Percentiles rank a stretch among this genome's conserved stretches.
These are phyloP conservation scores for Sideroxylon spinosum DNA, from an alignment of 179 eudicot genomes.

Conservation along the genomic window DNA sequence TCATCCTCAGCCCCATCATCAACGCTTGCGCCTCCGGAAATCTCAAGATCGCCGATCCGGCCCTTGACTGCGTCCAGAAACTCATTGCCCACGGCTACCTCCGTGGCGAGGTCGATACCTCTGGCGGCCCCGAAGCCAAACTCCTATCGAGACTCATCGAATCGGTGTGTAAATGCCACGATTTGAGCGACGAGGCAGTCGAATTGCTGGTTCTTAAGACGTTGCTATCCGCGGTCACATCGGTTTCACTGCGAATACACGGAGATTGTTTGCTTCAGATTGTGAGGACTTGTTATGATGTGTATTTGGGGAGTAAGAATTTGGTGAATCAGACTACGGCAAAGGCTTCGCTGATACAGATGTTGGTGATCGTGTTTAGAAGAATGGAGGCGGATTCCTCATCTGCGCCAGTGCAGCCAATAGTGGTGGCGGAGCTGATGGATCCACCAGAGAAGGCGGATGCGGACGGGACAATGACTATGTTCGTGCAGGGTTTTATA, in stretches of 20 bases:
- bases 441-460: conserved; percentile 70
- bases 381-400: conserved; percentile 97
- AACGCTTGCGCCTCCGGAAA: conserved; percentile 49
- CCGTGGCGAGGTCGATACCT: conserved; percentile 71
- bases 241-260: conserved; percentile 61
- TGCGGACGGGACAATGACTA: conserved; percentile 52
- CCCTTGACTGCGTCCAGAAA: conserved; percentile 62
- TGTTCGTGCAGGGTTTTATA: conserved; percentile 89
- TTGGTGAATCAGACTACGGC: conserved; percentile 94
- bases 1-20: conserved; percentile 60
- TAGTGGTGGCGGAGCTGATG: conserved; percentile 95
- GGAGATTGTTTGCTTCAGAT: conserved; percentile 83
- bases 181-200: conserved; percentile 50
- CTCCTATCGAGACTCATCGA: conserved; percentile 51
- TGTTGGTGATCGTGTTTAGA: conserved; percentile 87
- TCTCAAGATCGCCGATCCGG: conserved; percentile 67
- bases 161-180: conserved; percentile 63
- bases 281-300: conserved; percentile 80
- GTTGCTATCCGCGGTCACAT: conserved; percentile 69
- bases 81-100: conserved; percentile 67
- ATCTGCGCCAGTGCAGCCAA: conserved; percentile 79
- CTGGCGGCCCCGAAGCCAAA: conserved; percentile 54
- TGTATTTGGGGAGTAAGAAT: conserved; percentile 73
- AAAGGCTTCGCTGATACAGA: conserved; percentile 86
- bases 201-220: conserved; percentile 74